Base-by-base conservation (phyloP, 2,329 filamentous ascomycete species). In the Gnomoniopsis smithogilvyi region DNA sequence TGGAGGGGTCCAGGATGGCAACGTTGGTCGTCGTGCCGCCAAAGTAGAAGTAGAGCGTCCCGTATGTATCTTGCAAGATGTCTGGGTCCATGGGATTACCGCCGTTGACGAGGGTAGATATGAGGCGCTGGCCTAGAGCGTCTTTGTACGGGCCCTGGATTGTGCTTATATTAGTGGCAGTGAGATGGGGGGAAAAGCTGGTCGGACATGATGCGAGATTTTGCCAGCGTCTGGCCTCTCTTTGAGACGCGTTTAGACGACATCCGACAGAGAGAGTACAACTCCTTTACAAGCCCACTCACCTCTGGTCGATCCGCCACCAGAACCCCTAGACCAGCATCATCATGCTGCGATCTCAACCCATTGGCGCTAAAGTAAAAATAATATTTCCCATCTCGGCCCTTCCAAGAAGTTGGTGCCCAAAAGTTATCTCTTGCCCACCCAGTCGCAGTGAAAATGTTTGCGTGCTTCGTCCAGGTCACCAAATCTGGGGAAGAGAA, bases 281-380 rank as follows among this genome's bases (percentile, higher is more conserved):
- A n/a, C n/a, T n/a, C n/a, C n/a, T n/a, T n/a, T n/a, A n/a, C n/a
- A n/a, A n/a, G n/a, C n/a, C n/a, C n/a, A 51, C 55, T 57, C 48
- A 57, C 55, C 38, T 47, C 68, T 1, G 76, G 71, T 3, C 58
- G 67, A 15, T 69, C 67, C 0, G 75, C 70, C 6, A 70, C 68
- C 0, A 70, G 75, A 1, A 78, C 76, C 2, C 74, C 76, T 8
- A 78, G 74, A 2, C 76, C 76, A 1, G 72, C 74, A 1, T 74
- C 69, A 8, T 62, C 66, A 47, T 68, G 66, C n/a, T 64, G 67
- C 48, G 68, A 69, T 19, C 74, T 73, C 41, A 77, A 74, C 49
- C 80, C 78, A 41, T 80, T 80, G 22, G 78, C 78, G 45, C 71
- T 76, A 63, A 80, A 80, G 65, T 81, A 81, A 56, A 81, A 70